Conservation (phyloP, 2,329 filamentous ascomycete genomes). For the Pezicula rhizophila region DNA sequence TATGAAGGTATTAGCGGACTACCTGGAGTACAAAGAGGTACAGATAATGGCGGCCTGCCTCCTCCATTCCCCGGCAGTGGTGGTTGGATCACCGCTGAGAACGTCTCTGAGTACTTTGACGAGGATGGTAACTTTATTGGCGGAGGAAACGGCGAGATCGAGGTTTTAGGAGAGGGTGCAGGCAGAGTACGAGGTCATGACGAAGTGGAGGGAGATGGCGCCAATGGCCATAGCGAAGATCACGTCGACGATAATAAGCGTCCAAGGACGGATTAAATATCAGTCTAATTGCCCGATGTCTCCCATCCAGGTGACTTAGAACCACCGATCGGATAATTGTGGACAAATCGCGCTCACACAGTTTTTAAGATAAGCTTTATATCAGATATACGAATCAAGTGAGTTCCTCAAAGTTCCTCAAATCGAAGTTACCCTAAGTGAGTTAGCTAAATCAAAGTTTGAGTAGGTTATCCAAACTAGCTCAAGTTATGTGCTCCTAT, state of each 20-base stretch:
- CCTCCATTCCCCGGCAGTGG: slow-evolving; percentile 66
- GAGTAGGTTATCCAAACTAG: too few relatives aligned
- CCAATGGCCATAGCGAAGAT: slow-evolving; percentile 35
- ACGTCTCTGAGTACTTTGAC: slow-evolving; percentile 79
- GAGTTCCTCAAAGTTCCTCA: too few relatives aligned
- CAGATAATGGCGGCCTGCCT: slow-evolving; percentile 46
- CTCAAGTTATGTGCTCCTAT: too few relatives aligned
- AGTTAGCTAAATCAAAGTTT: too few relatives aligned
- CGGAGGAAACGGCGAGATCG: slow-evolving; percentile 26
- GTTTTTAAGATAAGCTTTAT: too few relatives aligned
- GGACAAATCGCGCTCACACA: too few relatives aligned
- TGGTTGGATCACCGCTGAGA: slow-evolving; percentile 88
- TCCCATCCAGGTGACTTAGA: too few relatives aligned
- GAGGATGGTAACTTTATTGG: slow-evolving; percentile 73
- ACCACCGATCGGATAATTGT: too few relatives aligned
- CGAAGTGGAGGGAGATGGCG: slow-evolving; percentile 40
- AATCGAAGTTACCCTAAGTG: too few relatives aligned
- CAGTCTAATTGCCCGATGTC: neutral
- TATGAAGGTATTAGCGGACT: slow-evolving; percentile 51
- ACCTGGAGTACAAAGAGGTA: slow-evolving; percentile 46
- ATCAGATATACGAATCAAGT: too few relatives aligned
- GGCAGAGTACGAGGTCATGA: slow-evolving; percentile 49
- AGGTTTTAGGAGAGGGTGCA: slow-evolving; percentile 56
- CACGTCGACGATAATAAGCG: slow-evolving; percentile 42
- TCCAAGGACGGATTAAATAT: slow-evolving; percentile 35